These are phyloP conservation scores for Harringtonia aguacate DNA, from an alignment of 2,329 filamentous ascomycete species.

Conservation along the genomic window DNA sequence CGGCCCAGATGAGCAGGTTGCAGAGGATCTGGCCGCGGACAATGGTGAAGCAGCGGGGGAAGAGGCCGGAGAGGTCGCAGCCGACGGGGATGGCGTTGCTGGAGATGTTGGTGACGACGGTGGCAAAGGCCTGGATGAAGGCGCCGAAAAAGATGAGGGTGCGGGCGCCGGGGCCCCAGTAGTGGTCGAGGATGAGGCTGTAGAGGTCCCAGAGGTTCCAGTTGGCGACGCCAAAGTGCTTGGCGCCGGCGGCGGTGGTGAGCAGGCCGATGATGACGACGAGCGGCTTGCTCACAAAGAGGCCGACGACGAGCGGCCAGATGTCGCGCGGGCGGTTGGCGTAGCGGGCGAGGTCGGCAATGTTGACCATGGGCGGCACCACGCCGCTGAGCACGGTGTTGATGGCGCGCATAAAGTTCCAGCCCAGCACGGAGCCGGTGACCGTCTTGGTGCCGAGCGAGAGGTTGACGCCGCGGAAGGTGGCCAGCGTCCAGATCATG, in stretches of 20 bases:
- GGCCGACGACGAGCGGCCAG: constrained; percentile 20
- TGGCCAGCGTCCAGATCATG: constrained; percentile 24
- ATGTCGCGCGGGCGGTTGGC: constrained; percentile 19
- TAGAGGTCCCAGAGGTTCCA: constrained; percentile 15
- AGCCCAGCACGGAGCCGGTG: constrained; percentile 10
- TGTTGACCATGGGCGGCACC: constrained; percentile 3
- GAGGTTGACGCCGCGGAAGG: constrained; percentile 23
- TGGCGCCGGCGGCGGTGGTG: constrained; percentile 28
- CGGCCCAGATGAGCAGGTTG: constrained; percentile 1
- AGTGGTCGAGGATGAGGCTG: constrained; percentile 10
- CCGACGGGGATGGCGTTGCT: constrained; percentile 25
- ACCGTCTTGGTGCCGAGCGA: neutral
- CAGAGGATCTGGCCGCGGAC: constrained; percentile 18
- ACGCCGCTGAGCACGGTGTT: constrained; percentile 21
- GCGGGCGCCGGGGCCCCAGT: constrained; percentile 9
- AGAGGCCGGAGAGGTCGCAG: constrained; percentile 21
- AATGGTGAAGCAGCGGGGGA: constrained; percentile 23
- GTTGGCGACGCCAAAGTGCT: constrained; percentile 21
- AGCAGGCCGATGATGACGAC: constrained; percentile 31
- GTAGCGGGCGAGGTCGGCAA: constrained; percentile 2
- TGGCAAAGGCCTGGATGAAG: constrained; percentile 11
- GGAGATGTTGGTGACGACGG: constrained; percentile 13
- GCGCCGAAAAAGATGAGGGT: constrained; percentile 11
- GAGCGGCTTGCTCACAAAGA: constrained; percentile 28
- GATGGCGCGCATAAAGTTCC: constrained; percentile 14